Percentiles rank a stretch among this genome's conserved stretches.
Evolutionary conservation across 2,329 filamentous ascomycete genomes (phyloP).

Genomic region (Fusarium temperatum): DNA sequence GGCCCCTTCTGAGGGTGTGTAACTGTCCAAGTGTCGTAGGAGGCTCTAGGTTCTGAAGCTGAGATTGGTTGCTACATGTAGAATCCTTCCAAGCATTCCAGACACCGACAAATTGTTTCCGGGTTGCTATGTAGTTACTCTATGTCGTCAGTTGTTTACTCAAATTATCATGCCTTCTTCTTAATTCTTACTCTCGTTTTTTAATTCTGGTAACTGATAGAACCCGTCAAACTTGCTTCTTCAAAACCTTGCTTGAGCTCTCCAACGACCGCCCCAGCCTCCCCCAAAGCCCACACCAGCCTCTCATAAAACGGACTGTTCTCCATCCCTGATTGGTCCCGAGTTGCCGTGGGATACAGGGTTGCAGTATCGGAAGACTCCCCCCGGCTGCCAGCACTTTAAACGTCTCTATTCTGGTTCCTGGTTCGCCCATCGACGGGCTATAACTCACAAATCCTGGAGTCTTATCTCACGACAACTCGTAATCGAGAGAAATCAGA

Average conservation of each 20-base stretch:
- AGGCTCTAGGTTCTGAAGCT: constrained; percentile 12
- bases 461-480: constrained; percentile 10
- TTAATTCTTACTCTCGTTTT: not conserved
- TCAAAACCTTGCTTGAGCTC: not conserved
- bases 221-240: constrained; percentile 2
- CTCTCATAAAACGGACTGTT: constrained; percentile 16
- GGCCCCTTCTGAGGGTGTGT: not conserved
- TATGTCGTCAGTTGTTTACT: constrained; percentile 19
- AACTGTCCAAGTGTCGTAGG: constrained; percentile 7
- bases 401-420: constrained; percentile 19
- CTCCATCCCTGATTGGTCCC: constrained; percentile 9
- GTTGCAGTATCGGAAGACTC: constrained; percentile 23
- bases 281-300: constrained; percentile 9
- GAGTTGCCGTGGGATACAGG: constrained; percentile 28
- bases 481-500: not conserved
- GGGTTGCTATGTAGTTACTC: constrained; percentile 21
- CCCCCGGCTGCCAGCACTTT: constrained; percentile 32
- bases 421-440: constrained; percentile 19
- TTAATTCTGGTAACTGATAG: not conserved
- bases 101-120: constrained; percentile 10
- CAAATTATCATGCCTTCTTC: not conserved
- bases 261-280: not conserved
- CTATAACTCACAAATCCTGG: constrained; percentile 16
- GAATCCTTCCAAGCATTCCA: constrained; percentile 21
- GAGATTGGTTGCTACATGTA: constrained; percentile 8